Conservation (phyloP, 495 filamentous ascomycete species). For the Thozetella sp. region DNA sequence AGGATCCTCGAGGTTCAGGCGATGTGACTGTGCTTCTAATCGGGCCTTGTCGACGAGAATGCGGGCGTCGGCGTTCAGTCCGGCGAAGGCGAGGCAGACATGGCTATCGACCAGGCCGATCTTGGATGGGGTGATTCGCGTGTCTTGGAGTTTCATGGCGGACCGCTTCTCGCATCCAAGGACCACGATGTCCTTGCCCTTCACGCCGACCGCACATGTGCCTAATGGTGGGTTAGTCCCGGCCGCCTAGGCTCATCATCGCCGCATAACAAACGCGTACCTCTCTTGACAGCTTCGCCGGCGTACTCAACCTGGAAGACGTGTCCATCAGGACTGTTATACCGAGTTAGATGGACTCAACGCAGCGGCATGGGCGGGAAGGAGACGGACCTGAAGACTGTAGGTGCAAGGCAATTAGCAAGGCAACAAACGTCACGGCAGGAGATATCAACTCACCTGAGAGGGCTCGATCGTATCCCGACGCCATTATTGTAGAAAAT, state of each 20-base stretch:
- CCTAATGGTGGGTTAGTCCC: slow-evolving; percentile 49
- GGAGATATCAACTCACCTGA: slow-evolving; percentile 66
- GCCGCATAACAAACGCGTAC: slow-evolving; percentile 41
- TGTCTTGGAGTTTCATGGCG: slow-evolving; percentile 99
- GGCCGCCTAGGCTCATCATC: neutral
- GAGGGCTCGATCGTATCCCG: slow-evolving; percentile 92
- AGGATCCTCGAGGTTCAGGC: slow-evolving; percentile 96
- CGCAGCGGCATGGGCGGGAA: slow-evolving; percentile 5
- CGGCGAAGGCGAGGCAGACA: slow-evolving; percentile 95
- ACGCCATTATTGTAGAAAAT: slow-evolving; percentile 60
- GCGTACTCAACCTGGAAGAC: slow-evolving; percentile 99
- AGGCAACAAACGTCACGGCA: slow-evolving; percentile 6
- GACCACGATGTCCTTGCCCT: slow-evolving; percentile 92
- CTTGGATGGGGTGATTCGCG: slow-evolving; percentile 97
- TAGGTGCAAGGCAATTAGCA: slow-evolving; percentile 9
- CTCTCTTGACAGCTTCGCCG: slow-evolving; percentile 97
- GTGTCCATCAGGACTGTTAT: slow-evolving; percentile 89
- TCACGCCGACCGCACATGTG: slow-evolving; percentile 97
- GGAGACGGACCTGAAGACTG: slow-evolving; percentile 69
- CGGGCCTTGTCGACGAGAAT: slow-evolving; percentile 98
- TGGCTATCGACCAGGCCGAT: slow-evolving; percentile 93
- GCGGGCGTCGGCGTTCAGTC: slow-evolving; percentile 94
- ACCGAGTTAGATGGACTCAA: slow-evolving; percentile 29
- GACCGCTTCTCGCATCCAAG: slow-evolving; percentile 98
- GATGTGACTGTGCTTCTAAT: slow-evolving; percentile 95